These are phyloP conservation scores for Flaveria linearis DNA, from an alignment of 129 eudicot species.

Conservation along the genomic window DNA sequence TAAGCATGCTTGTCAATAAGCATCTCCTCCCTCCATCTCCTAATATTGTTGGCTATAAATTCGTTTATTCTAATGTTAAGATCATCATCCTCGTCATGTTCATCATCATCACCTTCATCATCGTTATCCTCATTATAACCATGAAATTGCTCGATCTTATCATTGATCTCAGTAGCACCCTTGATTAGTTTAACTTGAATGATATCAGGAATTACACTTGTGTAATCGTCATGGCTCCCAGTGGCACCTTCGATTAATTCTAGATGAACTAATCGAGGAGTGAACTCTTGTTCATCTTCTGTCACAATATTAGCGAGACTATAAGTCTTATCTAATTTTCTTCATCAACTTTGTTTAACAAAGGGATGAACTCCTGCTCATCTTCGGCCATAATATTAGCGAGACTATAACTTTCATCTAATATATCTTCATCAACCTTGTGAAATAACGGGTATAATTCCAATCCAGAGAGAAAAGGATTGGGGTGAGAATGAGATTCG, in stretches of 20 bases:
- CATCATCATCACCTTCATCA: slow-evolving; percentile 31
- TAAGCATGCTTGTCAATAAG: slow-evolving; percentile 26
- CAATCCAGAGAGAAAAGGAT: slow-evolving; percentile 8
- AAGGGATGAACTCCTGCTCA: not conserved
- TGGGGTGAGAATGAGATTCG: not conserved
- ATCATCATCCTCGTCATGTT: slow-evolving; percentile 25
- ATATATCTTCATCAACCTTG: slow-evolving; percentile 15
- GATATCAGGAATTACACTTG: not conserved
- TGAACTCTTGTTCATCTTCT: not conserved
- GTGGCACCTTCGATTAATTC: slow-evolving; percentile 6
- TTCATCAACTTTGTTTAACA: not conserved
- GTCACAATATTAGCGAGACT: not conserved
- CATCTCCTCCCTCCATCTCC: slow-evolving; percentile 46
- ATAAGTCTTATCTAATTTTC: slow-evolving; percentile 18
- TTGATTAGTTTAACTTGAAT: slow-evolving; percentile 26
- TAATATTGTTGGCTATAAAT: slow-evolving; percentile 38
- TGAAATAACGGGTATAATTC: slow-evolving; percentile 23
- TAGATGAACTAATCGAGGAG: slow-evolving; percentile 18
- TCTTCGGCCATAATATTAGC: slow-evolving; percentile 7
- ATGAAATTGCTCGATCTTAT: slow-evolving; percentile 24
- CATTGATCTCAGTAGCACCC: slow-evolving; percentile 17
- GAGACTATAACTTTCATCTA: slow-evolving; percentile 17
- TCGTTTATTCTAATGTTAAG: slow-evolving; percentile 27
- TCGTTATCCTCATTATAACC: slow-evolving; percentile 37
- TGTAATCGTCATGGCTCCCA: slow-evolving; percentile 27